Conservation (phyloP, 2,329 filamentous ascomycete species). For the Ceratocystis colombiana region DNA sequence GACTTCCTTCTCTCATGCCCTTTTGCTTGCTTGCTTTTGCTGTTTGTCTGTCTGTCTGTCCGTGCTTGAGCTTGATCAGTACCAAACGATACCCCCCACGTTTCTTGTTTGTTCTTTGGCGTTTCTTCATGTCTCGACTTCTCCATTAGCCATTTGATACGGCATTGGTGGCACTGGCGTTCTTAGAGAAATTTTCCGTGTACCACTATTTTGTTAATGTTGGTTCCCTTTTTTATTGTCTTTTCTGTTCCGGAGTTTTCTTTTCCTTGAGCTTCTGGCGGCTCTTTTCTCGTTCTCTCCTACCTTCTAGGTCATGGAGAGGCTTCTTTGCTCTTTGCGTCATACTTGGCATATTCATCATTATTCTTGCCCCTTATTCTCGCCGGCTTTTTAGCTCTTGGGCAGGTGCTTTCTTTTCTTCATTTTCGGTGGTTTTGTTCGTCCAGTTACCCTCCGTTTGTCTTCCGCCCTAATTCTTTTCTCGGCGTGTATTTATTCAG, state of each 20-base stretch:
- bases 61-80: slow-evolving; percentile 25
- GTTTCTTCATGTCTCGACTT: slow-evolving; percentile 20
- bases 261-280: slow-evolving; percentile 20
- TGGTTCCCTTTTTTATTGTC: slow-evolving; percentile 18
- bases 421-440: background rate
- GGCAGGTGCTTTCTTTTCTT: slow-evolving; percentile 8
- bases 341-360: slow-evolving; percentile 17
- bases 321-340: slow-evolving; percentile 18
- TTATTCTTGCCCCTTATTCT: slow-evolving; percentile 10
- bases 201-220: slow-evolving; percentile 24
- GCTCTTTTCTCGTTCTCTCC: slow-evolving; percentile 13
- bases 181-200: slow-evolving; percentile 20
- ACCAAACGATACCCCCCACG: slow-evolving; percentile 26
- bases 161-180: slow-evolving; percentile 20
- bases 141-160: slow-evolving; percentile 14
- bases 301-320: slow-evolving; percentile 17
- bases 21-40: slow-evolving; percentile 20
- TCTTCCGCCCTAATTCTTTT: slow-evolving; percentile 12
- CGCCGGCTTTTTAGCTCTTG: slow-evolving; percentile 10
- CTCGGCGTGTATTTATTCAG: background rate
- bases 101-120: slow-evolving; percentile 25
- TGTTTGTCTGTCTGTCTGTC: slow-evolving; percentile 22
- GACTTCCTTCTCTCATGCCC: slow-evolving; percentile 15
- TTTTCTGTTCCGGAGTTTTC: slow-evolving; percentile 16
- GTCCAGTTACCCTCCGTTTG: slow-evolving; percentile 3